A percentile compares a stretch with the other conserved stretches of the same genome.
Conservation (phyloP, 1,139 yeast genomes). For the Torulaspora globosa region DNA sequence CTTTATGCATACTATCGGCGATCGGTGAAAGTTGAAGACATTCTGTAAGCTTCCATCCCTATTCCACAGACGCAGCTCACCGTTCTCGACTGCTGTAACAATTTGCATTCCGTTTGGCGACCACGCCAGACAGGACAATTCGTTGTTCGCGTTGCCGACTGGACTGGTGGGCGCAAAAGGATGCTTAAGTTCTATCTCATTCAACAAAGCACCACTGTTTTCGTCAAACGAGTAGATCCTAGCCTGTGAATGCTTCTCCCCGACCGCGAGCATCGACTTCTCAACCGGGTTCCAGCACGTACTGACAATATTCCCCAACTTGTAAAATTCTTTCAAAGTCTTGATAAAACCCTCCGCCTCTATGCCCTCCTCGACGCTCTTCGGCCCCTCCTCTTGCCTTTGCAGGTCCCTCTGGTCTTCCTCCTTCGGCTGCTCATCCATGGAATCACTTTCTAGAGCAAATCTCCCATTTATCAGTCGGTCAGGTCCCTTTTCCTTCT, state of each 20-base stretch:
- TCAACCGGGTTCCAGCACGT: constrained; percentile 43
- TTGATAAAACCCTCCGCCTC: constrained; percentile 31
- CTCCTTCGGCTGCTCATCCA: constrained; percentile 10
- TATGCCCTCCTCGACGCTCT: constrained; percentile 4
- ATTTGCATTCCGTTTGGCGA: constrained; percentile 56
- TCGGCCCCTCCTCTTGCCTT: constrained; percentile 12
- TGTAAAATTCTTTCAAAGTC: constrained; percentile 34
- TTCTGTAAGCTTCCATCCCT: constrained; percentile 61
- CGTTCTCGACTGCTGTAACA: constrained; percentile 55
- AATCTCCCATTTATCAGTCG: constrained; percentile 36
- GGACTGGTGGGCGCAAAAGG: constrained; percentile 28
- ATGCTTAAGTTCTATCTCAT: constrained; percentile 24
- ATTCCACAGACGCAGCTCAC: constrained; percentile 68
- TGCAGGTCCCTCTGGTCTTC: constrained; percentile 18
- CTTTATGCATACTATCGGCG: constrained; percentile 47
- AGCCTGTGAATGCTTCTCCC: constrained; percentile 41
- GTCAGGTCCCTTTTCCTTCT: constrained; percentile 34
- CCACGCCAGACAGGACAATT: constrained; percentile 53
- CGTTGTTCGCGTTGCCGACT: constrained; percentile 21
- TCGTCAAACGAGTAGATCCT: constrained; percentile 30
- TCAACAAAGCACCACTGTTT: constrained; percentile 1
- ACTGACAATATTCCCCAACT: constrained; percentile 38
- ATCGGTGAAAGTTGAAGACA: constrained; percentile 51
- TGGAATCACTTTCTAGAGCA: constrained; percentile 21
- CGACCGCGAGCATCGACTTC: constrained; percentile 40